Evolutionary conservation across 495 filamentous ascomycete genomes (phyloP).

Genomic region (Aspergillus cavernicola): DNA sequence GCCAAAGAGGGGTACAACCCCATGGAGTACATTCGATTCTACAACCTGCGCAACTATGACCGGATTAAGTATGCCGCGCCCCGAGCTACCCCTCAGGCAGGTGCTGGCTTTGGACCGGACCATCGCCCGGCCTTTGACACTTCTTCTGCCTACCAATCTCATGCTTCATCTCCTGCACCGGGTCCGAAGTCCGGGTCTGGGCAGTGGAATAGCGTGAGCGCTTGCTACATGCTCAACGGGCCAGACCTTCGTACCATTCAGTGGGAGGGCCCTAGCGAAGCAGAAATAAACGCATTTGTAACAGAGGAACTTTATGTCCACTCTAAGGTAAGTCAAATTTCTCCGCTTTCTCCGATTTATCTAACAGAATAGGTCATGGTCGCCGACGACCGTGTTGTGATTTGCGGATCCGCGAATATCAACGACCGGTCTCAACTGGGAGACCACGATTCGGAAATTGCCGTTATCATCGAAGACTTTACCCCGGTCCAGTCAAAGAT

Average conservation of each 20-base stretch:
- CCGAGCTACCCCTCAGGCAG: conserved; percentile 59
- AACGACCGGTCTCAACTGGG: conserved; percentile 95
- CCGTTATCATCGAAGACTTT: conserved; percentile 76
- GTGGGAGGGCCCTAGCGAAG: conserved; percentile 65
- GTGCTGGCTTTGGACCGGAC: conserved; percentile 27
- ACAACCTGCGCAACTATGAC: conserved; percentile 92
- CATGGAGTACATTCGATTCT: conserved; percentile 85
- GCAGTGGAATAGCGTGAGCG: conserved; percentile 72
- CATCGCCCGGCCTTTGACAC: conserved; percentile 40
- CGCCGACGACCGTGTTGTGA: conserved; percentile 83
- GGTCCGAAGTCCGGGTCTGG: conserved; percentile 33
- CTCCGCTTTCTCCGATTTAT: not conserved
- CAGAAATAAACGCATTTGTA: conserved; percentile 85
- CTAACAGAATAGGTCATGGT: conserved; percentile 63
- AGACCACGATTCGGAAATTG: conserved; percentile 79
- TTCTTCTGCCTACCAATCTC: conserved; percentile 50
- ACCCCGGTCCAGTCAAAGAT: conserved; percentile 65
- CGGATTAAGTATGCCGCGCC: conserved; percentile 71
- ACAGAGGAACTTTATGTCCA: conserved; percentile 94
- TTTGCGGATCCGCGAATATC: conserved; percentile 89
- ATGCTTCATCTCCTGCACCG: conserved; percentile 60
- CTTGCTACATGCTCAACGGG: conserved; percentile 83
- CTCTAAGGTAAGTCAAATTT: conserved; percentile 57
- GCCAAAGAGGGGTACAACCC: conserved; percentile 67
- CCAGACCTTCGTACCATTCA: conserved; percentile 71